phyloP scores from a whole-genome alignment of 345 rosid genomes.

The Pistacia atlantica region DNA sequence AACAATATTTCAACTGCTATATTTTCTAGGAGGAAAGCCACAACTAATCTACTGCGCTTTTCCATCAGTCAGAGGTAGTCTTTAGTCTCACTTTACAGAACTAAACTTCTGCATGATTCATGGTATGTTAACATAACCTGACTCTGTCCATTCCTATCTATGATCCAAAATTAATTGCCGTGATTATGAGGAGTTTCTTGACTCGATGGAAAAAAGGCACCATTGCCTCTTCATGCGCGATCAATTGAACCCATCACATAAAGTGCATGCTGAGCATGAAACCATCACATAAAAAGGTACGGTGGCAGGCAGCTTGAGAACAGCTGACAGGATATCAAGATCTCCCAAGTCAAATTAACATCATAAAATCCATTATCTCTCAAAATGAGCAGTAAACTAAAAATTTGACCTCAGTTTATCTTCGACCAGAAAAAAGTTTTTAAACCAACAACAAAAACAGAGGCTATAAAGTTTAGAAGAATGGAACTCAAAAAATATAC shows the following conservation, averaged over 20 bases:
- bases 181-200: not conserved
- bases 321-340: not conserved
- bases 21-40: not conserved
- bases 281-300: not conserved
- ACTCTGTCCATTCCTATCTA: not conserved
- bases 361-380: not conserved
- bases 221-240: not conserved
- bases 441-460: not conserved
- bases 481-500: not conserved
- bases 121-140: not conserved
- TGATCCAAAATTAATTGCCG: not conserved
- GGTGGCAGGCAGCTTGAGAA: not conserved
- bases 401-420: not conserved
- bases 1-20: not conserved
- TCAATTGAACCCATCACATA: not conserved
- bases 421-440: not conserved
- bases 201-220: not conserved
- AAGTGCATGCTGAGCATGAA: not conserved
- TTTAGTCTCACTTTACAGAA: not conserved
- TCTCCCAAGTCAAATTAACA: not conserved
- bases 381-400: not conserved
- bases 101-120: not conserved
- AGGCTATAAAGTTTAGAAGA: not conserved
- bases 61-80: not conserved
- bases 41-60: not conserved